Evolutionary conservation across 768 basidiomycete species (phyloP), one percentile per base, ranked within the genome.

Genomic region (Trametes meyenii): DNA sequence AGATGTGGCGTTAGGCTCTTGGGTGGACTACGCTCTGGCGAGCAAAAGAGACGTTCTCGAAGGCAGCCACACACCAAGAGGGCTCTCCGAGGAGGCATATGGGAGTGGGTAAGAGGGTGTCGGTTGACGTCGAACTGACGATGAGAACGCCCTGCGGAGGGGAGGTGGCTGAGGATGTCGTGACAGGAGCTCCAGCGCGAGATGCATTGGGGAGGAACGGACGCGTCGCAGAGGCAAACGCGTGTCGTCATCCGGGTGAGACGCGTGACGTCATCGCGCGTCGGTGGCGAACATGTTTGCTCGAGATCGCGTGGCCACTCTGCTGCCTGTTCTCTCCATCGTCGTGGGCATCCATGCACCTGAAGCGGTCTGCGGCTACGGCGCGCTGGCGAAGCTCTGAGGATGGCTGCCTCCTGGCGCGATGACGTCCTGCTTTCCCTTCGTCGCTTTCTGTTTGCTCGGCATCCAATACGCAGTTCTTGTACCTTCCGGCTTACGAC

Each of bases 221-320:
- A 61, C 60, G 60, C 60, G 60, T 61, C 60, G 19, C 43, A 55
- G 50, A 29, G 33, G 61, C 23, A 40, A 50, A 56, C 61, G 61
- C 61, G 61, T 62, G 61, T 43, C 61, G 55, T 62, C 61, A 62
- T 62, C 14, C 19, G n/a, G 3, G 19, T 33, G n/a, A 16, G 50
- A 58, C 61, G 61, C 61, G 61, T 62, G 61, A 62, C 61, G 61
- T 62, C 61, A 62, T 26, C 3, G 24, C 36, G 17, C 17, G n/a
- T n/a, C n/a, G n/a, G n/a, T n/a, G n/a, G n/a, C n/a, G n/a, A n/a
- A n/a, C n/a, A n/a, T n/a, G n/a, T n/a, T n/a, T n/a, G n/a, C n/a
- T n/a, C n/a, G n/a, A n/a, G n/a, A 2, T 35, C 35, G 49, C 29
- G 49, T 35, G 24, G 21, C 21, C 8, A 16, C 45, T 7, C 19